Conservation (phyloP, 257 asterid species). For the Rauvolfia tetraphylla region DNA sequence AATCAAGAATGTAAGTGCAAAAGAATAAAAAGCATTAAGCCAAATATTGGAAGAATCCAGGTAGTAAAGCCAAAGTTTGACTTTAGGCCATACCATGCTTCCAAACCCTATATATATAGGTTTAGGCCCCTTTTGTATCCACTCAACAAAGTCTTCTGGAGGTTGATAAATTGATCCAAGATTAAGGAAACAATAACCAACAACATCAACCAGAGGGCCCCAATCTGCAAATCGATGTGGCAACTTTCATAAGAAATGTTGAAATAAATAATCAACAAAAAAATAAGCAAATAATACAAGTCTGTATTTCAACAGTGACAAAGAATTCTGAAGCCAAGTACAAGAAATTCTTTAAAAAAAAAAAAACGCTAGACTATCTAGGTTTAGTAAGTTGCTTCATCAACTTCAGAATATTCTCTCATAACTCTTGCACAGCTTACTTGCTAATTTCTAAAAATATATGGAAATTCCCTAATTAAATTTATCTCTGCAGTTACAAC, state of each 20-base stretch:
- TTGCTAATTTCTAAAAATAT: no score
- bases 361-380: not conserved
- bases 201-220: constrained; percentile 93
- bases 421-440: not conserved
- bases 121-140: constrained; percentile 76
- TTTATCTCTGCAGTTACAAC: no score
- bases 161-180: constrained; percentile 77
- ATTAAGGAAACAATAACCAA: constrained; percentile 84
- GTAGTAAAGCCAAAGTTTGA: not conserved
- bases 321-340: not conserved
- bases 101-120: constrained; percentile 97
- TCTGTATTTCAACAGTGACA: not conserved
- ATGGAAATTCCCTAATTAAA: no score
- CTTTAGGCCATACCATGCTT: constrained; percentile 83
- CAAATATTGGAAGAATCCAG: not conserved
- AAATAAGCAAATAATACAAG: not conserved
- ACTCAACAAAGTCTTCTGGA: constrained; percentile 55
- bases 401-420: no score
- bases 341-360: not conserved
- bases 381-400: not conserved
- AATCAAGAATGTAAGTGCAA: not conserved
- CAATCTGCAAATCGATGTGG: constrained; percentile 60
- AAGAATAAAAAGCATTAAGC: not conserved
- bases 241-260: not conserved
- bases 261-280: not conserved